Percentiles rank a stretch among this genome's conserved stretches.
Evolutionary conservation across 2,329 filamentous ascomycete species (phyloP).

Genomic region (Epichloe festucae): DNA sequence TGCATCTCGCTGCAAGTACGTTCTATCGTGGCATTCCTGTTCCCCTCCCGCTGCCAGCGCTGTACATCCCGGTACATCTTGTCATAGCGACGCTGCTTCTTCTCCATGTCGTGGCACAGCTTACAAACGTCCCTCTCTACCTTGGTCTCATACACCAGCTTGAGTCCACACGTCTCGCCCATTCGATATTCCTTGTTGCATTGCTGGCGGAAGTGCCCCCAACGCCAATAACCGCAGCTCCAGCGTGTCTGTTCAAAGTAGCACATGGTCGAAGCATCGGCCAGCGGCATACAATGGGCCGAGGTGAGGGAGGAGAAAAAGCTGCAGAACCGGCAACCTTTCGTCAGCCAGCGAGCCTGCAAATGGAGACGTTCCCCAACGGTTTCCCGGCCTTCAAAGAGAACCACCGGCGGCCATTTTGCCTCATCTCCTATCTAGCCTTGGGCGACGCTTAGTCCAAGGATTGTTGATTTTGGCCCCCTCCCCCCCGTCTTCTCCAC

Average conservation of each 20-base stretch:
- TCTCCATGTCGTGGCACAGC: slow-evolving; percentile 78
- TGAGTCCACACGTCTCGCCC: slow-evolving; percentile 92
- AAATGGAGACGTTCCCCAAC: slow-evolving; percentile 4
- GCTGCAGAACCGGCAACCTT: slow-evolving; percentile 8
- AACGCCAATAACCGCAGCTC: slow-evolving; percentile 83
- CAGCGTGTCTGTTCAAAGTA: slow-evolving; percentile 88
- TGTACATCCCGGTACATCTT: slow-evolving; percentile 64
- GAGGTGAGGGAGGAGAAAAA: slow-evolving; percentile 4
- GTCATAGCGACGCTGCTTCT: slow-evolving; percentile 61
- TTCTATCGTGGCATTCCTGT: slow-evolving; percentile 59
- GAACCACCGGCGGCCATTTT: not conserved
- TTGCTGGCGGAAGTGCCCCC: slow-evolving; percentile 84
- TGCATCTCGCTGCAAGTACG: slow-evolving; percentile 57
- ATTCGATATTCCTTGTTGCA: slow-evolving; percentile 92
- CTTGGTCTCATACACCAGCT: slow-evolving; percentile 67
- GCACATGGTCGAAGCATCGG: slow-evolving; percentile 53
- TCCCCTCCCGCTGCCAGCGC: slow-evolving; percentile 67
- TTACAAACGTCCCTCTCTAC: slow-evolving; percentile 57
- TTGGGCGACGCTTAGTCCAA: not conserved
- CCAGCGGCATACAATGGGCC: slow-evolving; percentile 7
- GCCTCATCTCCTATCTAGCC: not conserved
- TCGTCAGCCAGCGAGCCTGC: slow-evolving; percentile 10
- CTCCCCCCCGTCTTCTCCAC: not conserved
- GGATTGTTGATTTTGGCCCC: not conserved
- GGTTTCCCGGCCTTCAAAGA: not conserved